phyloP scores from a whole-genome alignment of 2,329 filamentous ascomycete genomes.

The Stachybotrys echinatus region DNA sequence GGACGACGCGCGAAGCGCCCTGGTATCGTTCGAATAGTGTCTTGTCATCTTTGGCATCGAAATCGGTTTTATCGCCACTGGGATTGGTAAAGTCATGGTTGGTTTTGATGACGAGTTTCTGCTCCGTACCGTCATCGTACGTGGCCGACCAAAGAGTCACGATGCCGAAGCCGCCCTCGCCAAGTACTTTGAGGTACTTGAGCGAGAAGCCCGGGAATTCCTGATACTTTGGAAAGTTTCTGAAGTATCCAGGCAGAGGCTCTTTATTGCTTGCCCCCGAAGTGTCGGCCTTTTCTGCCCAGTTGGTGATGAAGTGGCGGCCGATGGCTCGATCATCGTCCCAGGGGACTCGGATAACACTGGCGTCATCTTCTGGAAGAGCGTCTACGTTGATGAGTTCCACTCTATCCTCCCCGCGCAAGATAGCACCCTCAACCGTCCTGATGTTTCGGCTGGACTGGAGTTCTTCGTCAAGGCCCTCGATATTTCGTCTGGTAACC shows the following conservation, averaged over 20 bases:
- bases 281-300: background rate
- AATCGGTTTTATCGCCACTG: background rate
- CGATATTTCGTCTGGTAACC: no score
- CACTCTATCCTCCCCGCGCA: conserved; percentile 7
- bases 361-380: background rate
- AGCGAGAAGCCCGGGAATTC: background rate
- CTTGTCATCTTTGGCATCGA: background rate
- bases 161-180: conserved; percentile 8
- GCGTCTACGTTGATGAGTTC: conserved; percentile 4
- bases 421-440: conserved; percentile 5
- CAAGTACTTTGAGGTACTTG: conserved; percentile 5
- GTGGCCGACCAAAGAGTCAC: conserved; percentile 8
- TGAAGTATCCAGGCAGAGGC: background rate
- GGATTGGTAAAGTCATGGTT: conserved; percentile 59
- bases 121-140: conserved; percentile 4
- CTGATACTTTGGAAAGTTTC: background rate
- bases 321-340: background rate
- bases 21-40: background rate
- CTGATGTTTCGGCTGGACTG: no score
- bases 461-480: no score
- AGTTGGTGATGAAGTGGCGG: background rate
- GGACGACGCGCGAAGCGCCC: background rate
- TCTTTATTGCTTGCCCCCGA: background rate
- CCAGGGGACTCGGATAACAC: conserved; percentile 1
- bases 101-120: conserved; percentile 20